Evolutionary conservation across 2,329 filamentous ascomycete genomes (phyloP), one percentile per base, ranked within the genome.

Genomic region (Chrysosporium queenslandicum): DNA sequence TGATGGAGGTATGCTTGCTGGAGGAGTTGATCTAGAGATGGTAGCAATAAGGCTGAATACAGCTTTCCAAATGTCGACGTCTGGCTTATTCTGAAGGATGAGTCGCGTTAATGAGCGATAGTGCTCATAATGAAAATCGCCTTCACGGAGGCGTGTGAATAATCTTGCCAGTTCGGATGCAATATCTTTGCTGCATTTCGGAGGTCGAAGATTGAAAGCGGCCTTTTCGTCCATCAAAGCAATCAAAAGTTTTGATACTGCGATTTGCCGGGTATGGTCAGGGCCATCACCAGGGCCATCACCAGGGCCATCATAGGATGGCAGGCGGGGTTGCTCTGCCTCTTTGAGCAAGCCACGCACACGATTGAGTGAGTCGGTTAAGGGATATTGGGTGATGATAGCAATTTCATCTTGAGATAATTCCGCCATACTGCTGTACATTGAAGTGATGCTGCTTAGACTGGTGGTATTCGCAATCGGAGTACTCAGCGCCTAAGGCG

Each of bases 51-150:
- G 54, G 16, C 53, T 29, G 32, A 55, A 18, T 21, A 55, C 52
- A 14, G 53, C 52, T 1, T 42, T 46, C 56, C 56, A 58, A 21
- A 58, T 58, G n/a, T 58, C 56, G 36, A 40, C 3, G 29, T 56
- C 54, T 20, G 47, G 18, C 27, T 54, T 54, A 25, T 56, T 58
- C 39, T 53, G 48, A 41, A 56, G 36, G n/a, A 53, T 39, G 18
- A 56, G 55, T 12, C 49, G 29, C 25, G 49, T 39, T 30, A 58
- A 43, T 7, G 46, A 18, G 21, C 49, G 54, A 40, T 53, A 56
- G 34, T 46, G 14, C 14, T 20, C 42, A 46, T 56, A 56, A 25
- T 23, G 46, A 20, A 56, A 56, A 21, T 50, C 32, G 4, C 53
- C 51, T 4, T 42, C 12, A 4, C 16, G 48, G 23, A 56, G 5